phyloP scores from a whole-genome alignment of 2,329 filamentous ascomycete species.

The Coniochaeta prunicola region DNA sequence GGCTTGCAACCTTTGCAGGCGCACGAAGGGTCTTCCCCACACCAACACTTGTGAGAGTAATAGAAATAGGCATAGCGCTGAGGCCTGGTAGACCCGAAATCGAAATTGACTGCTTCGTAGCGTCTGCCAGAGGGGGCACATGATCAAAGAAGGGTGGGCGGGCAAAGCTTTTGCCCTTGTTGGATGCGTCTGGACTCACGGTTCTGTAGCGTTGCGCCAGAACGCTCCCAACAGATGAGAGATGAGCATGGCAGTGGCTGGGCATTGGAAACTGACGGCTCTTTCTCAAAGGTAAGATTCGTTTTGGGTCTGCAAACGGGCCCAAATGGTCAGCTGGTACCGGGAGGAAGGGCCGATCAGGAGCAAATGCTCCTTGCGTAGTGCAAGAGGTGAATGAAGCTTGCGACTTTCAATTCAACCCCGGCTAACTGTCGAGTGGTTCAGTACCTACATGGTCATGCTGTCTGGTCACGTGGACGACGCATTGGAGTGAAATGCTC shows the following conservation, averaged over 20 bases:
- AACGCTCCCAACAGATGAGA: background rate
- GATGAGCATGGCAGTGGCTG: background rate
- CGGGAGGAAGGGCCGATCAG: background rate
- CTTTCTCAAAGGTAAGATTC: too few relatives aligned
- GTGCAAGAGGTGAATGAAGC: too few relatives aligned
- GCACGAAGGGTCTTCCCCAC: background rate
- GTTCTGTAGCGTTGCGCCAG: background rate
- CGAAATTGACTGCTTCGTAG: background rate
- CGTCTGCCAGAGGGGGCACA: background rate
- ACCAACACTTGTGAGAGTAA: background rate
- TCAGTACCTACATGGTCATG: too few relatives aligned
- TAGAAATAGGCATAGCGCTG: background rate
- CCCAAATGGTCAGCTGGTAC: background rate
- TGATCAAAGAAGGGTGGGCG: background rate
- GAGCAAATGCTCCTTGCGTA: background rate
- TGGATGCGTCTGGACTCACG: background rate
- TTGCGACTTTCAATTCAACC: too few relatives aligned
- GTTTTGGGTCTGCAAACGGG: too few relatives aligned
- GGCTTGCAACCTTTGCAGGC: background rate
- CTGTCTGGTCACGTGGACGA: too few relatives aligned
- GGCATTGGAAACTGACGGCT: background rate
- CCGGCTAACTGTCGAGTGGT: too few relatives aligned
- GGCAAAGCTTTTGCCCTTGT: background rate
- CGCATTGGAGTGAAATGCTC: too few relatives aligned
- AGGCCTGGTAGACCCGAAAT: background rate